Percentiles rank a stretch among this genome's conserved stretches.
phyloP scores from a whole-genome alignment of 2,329 filamentous ascomycete genomes.

The Paecilomyces sp. region DNA sequence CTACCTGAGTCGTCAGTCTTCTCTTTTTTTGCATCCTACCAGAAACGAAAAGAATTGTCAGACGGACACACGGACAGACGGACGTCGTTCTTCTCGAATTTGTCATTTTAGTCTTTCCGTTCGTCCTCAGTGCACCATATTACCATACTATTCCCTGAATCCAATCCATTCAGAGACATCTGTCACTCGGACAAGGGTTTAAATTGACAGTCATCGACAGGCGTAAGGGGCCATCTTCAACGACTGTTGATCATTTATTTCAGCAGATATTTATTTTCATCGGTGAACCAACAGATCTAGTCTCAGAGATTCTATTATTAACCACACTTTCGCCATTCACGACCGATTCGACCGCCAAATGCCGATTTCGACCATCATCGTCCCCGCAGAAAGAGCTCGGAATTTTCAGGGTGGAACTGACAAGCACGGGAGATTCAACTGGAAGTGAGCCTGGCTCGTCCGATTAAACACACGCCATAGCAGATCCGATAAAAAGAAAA shows the following conservation, averaged over 20 bases:
- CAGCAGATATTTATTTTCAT: not conserved
- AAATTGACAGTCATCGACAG: not conserved
- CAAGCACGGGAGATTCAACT: not conserved
- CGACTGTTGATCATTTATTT: not conserved
- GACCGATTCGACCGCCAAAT: conserved; percentile 7
- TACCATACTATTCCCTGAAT: not conserved
- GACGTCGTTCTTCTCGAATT: not conserved
- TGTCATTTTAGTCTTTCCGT: not conserved
- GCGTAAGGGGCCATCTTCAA: not conserved
- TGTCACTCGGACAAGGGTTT: too few relatives aligned
- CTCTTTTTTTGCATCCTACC: not conserved
- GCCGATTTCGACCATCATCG: conserved; percentile 14
- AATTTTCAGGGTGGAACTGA: conserved; percentile 17
- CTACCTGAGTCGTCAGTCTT: not conserved
- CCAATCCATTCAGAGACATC: too few relatives aligned
- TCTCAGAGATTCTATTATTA: not conserved
- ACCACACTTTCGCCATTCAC: not conserved
- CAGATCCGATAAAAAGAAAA: not conserved
- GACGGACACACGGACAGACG: not conserved
- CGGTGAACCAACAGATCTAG: not conserved
- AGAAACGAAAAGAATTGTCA: not conserved
- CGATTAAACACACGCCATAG: not conserved
- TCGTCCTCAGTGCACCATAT: not conserved
- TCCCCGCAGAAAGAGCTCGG: conserved; percentile 15
- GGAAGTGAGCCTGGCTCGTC: not conserved